Conservation (phyloP, 176 grass and related monocot species). For the Alopecurus myosuroides region DNA sequence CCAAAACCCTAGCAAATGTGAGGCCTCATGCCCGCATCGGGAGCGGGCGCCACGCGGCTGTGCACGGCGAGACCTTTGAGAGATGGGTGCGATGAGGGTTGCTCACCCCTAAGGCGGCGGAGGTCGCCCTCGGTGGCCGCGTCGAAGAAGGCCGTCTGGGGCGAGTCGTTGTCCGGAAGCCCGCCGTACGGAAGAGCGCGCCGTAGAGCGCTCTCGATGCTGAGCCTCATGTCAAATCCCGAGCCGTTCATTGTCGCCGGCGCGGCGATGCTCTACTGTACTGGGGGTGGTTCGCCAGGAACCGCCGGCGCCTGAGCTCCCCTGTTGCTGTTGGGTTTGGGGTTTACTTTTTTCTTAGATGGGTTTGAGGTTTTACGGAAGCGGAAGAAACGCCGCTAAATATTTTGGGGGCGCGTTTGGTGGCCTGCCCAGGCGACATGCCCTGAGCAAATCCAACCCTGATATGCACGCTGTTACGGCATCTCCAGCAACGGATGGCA, state of each 20-base stretch:
- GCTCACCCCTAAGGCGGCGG: constrained; percentile 23
- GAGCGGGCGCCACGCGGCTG: too few species aligned
- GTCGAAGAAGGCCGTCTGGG: constrained; percentile 26
- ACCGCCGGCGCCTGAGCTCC: neutral
- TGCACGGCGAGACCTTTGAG: neutral
- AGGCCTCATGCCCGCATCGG: neutral
- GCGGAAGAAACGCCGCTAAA: neutral
- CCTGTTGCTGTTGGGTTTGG: neutral
- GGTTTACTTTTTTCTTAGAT: neutral
- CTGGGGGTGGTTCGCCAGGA: neutral
- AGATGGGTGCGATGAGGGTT: neutral
- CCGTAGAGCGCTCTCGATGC: neutral
- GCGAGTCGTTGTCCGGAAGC: neutral
- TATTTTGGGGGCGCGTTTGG: too few species aligned
- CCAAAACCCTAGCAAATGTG: constrained; percentile 7
- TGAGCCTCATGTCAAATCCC: constrained; percentile 12
- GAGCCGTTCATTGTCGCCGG: constrained; percentile 4
- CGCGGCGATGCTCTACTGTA: neutral
- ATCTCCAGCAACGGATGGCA: too few species aligned
- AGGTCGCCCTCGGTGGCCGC: constrained; percentile 29
- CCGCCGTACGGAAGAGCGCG: constrained; percentile 14
- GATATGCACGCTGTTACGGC: too few species aligned
- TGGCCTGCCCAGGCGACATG: too few species aligned
- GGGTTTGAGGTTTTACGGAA: neutral
- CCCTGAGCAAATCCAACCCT: too few species aligned